Evolutionary conservation across 805 yeast species (phyloP), one percentile per base, ranked within the genome.

Genomic region (Wickerhamiella domercqiae): DNA sequence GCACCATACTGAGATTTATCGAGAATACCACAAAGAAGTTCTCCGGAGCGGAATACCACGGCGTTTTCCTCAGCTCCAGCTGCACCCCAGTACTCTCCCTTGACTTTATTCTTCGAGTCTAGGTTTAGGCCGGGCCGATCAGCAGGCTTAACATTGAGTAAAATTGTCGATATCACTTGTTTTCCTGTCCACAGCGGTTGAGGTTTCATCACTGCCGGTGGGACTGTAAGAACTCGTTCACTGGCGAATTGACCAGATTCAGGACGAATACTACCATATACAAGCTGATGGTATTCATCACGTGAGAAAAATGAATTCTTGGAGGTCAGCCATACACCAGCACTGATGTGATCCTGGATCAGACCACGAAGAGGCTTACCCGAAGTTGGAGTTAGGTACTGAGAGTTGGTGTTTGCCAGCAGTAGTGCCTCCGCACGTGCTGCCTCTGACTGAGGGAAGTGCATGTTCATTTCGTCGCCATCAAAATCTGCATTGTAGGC

Each of bases 391-490:
- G 98, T 87, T 57, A 90, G 68, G 60, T 90, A 90, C 64, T 90
- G 98, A 43, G 93, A 80, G 60, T 93, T 96, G 6, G 99, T 90
- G 59, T 87, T 86, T 29, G 98, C 98, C 58, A 90, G 68, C 55
- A 83, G 73, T 54, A 83, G 66, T 2, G 98, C 97, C 63, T 90
- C 98, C 17, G 97, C 87, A 56, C 86, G 76, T 7, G 97, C 98
- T 50, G 82, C 81, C 63, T 87, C 96, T 60, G 81, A 84, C 64
- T 87, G 98, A 20, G 98, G 98, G 68, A 87, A 87, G 64, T 87
- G 98, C 95, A 87, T 79, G 59, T 87, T 87, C 98, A 87, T 87
- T 66, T 87, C 98, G 62, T 87, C 98, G 68, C 98, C 98, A 63
- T 87, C 98, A 53, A 90, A 87, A 71, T 87, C 98, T 29, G 97